These are phyloP conservation scores for Monosporozyma yasuniensis DNA, from an alignment of 805 yeast species.

Conservation along the genomic window DNA sequence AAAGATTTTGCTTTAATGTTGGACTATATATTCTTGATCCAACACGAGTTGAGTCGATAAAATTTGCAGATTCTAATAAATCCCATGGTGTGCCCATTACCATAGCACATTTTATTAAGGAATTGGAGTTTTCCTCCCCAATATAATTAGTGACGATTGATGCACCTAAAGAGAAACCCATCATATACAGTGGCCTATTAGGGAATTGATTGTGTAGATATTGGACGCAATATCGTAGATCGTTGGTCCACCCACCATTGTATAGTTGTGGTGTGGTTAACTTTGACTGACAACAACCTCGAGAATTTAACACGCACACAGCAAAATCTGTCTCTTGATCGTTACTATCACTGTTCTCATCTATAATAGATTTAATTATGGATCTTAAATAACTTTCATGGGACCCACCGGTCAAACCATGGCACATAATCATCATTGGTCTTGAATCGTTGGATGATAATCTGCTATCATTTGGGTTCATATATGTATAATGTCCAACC, in stretches of 20 bases:
- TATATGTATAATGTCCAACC: conserved; percentile 14
- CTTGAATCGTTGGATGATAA: conserved; percentile 30
- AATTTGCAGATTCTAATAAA: conserved; percentile 40
- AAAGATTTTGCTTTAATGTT: conserved; percentile 41
- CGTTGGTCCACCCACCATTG: conserved; percentile 65
- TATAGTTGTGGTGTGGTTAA: conserved; percentile 63
- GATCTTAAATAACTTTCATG: conserved; percentile 69
- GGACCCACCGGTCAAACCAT: conserved; percentile 83
- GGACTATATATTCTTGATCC: conserved; percentile 43
- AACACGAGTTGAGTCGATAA: conserved; percentile 34
- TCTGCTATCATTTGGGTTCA: conserved; percentile 35
- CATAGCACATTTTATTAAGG: conserved; percentile 44
- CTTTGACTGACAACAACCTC: conserved; percentile 70
- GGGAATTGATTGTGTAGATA: conserved; percentile 47
- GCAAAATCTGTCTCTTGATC: conserved; percentile 40
- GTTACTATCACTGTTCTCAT: conserved; percentile 23
- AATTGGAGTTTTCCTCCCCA: conserved; percentile 50
- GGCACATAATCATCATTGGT: conserved; percentile 59
- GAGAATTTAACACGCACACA: conserved; percentile 55
- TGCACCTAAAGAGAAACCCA: conserved; percentile 81
- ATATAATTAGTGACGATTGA: conserved; percentile 61
- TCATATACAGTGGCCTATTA: conserved; percentile 51
- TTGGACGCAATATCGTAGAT: conserved; percentile 47
- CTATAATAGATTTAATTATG: conserved; percentile 27
- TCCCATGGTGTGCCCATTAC: conserved; percentile 73